Conservation (phyloP, 78 protist genomes). For the Anaeramoeba flamelloides region DNA sequence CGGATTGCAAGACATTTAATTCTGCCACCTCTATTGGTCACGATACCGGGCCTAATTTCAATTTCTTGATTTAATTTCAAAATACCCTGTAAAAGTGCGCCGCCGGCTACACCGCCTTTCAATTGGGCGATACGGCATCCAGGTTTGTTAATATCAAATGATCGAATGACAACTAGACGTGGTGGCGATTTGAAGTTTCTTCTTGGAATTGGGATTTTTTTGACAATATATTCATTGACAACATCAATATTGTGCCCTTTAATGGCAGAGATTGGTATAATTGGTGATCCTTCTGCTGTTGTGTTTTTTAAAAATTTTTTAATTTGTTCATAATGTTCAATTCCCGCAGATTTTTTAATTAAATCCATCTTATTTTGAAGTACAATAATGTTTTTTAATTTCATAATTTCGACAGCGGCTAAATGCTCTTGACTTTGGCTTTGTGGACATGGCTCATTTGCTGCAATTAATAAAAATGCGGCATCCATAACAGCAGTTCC, state of each 20-base stretch:
- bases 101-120: constrained; percentile 99
- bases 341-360: constrained; percentile 42
- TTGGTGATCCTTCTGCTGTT: constrained; percentile 86
- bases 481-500: constrained; percentile 99
- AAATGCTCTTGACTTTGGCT: constrained; percentile 95
- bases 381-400: constrained; percentile 78
- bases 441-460: constrained; percentile 98
- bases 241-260: constrained; percentile 90
- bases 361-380: constrained; percentile 99
- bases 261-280: constrained; percentile 98
- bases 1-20: constrained; percentile 68
- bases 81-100: constrained; percentile 90
- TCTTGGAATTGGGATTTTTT: constrained; percentile 32
- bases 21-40: constrained; percentile 33
- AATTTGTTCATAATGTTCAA: background rate
- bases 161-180: constrained; percentile 89
- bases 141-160: constrained; percentile 99
- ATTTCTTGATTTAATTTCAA: constrained; percentile 63
- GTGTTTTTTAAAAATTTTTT: constrained; percentile 41
- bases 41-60: constrained; percentile 84
- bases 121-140: constrained; percentile 75
- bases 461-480: constrained; percentile 95
- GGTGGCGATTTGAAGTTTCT: constrained; percentile 83
- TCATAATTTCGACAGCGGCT: constrained; percentile 99
- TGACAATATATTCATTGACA: constrained; percentile 76